These are phyloP conservation scores for Colletotrichum sublineola DNA, from an alignment of 2,329 filamentous ascomycete genomes.

Conservation along the genomic window DNA sequence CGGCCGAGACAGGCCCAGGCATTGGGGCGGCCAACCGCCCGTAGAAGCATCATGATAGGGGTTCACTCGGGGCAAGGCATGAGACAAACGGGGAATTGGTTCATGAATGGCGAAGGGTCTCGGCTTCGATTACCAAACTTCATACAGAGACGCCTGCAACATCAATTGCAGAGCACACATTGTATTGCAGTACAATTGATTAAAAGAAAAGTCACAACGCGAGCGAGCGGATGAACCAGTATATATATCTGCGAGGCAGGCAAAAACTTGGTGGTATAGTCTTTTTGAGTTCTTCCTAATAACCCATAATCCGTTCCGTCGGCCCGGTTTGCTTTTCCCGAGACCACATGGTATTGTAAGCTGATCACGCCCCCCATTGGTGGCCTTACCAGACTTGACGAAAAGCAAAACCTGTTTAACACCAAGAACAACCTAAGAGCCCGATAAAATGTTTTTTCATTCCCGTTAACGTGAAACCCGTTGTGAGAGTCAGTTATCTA, in stretches of 20 bases:
- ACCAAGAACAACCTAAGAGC: slow-evolving; percentile 42
- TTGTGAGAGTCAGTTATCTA: slow-evolving; percentile 19
- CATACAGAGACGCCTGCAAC: neutral
- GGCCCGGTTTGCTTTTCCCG: slow-evolving; percentile 33
- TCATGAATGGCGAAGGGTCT: neutral
- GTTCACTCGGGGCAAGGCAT: neutral
- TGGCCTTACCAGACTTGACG: slow-evolving; percentile 37
- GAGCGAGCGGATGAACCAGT: neutral
- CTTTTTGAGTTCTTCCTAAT: slow-evolving; percentile 43
- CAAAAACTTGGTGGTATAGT: slow-evolving; percentile 43
- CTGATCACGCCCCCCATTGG: slow-evolving; percentile 34
- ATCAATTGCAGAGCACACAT: neutral
- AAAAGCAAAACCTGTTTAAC: slow-evolving; percentile 40
- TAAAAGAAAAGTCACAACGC: neutral
- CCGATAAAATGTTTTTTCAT: slow-evolving; percentile 43
- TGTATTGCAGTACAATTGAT: neutral
- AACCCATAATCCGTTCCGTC: slow-evolving; percentile 41
- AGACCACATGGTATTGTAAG: slow-evolving; percentile 33
- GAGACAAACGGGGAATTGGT: slow-evolving; percentile 4
- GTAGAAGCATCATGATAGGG: neutral
- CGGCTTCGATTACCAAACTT: neutral
- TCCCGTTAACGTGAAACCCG: slow-evolving; percentile 38
- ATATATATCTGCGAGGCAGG: slow-evolving; percentile 25
- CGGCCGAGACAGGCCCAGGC: slow-evolving; percentile 6
- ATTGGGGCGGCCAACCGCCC: slow-evolving; percentile 12